phyloP scores from a whole-genome alignment of 306 rosid genomes.

The Trichosanthes cucumerina region DNA sequence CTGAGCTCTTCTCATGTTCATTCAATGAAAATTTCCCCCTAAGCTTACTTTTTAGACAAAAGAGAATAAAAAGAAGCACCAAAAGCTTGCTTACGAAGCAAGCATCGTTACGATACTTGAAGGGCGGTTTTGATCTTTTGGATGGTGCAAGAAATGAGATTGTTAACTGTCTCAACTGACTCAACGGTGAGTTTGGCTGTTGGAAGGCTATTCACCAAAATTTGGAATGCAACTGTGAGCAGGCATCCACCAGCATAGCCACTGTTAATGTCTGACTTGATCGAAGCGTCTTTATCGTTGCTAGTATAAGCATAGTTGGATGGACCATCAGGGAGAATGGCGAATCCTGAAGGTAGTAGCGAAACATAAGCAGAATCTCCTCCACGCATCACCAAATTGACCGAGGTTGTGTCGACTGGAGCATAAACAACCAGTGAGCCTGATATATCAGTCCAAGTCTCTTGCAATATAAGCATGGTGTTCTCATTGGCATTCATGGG shows the following conservation, averaged over 20 bases:
- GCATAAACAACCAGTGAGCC: conserved; percentile 68
- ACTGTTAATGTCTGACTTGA: conserved; percentile 13
- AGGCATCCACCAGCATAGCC: conserved; percentile 29
- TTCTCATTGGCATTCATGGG: conserved; percentile 26
- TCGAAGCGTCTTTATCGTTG: background rate
- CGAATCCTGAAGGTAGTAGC: conserved; percentile 70
- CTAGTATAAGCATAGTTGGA: conserved; percentile 9
- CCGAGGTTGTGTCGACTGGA: conserved; percentile 42
- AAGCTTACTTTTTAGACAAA: background rate
- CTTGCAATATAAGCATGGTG: conserved; percentile 57
- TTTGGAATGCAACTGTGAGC: conserved; percentile 64
- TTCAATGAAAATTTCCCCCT: conserved; percentile 8
- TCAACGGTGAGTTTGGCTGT: conserved; percentile 46
- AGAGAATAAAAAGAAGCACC: background rate
- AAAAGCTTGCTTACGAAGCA: background rate
- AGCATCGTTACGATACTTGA: conserved; percentile 17
- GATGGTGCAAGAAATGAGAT: conserved; percentile 48
- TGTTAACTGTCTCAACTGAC: conserved; percentile 46
- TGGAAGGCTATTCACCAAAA: conserved; percentile 31
- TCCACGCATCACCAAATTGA: conserved; percentile 41
- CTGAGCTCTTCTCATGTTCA: conserved; percentile 5
- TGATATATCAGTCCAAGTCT: conserved; percentile 55
- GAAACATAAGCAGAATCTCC: conserved; percentile 57
- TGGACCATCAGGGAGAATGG: conserved; percentile 41
- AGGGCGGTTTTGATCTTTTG: conserved; percentile 62